Evolutionary conservation across 2,329 filamentous ascomycete genomes (phyloP), one percentile per base, ranked within the genome.

Genomic region (Fusarium algeriense): DNA sequence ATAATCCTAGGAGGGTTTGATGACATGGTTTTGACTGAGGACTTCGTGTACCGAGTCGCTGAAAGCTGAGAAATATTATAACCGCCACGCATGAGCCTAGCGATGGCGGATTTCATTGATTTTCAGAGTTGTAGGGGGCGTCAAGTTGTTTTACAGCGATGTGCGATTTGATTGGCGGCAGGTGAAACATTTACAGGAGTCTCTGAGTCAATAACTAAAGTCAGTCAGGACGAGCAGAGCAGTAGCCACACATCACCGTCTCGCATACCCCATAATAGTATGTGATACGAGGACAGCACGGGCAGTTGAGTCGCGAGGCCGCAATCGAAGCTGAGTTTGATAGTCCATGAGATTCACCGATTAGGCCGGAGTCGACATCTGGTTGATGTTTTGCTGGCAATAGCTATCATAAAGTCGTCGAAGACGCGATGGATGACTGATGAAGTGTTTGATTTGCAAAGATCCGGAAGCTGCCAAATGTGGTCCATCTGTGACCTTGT

Each of bases 401-500:
- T 63, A 77, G 76, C 76, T 80, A 80, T 78, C 76, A 81, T 78
- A 74, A 75, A 79, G 77, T 75, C 71, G 79, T 78, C 78, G 80
- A 78, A 77, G 78, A 79, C 73, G 77, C 74, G 76, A 79, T 77
- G 76, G 76, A 78, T 78, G 76, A 78, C 74, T 79, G 80, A 81
- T 77, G 78, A 79, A 80, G 77, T 78, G 76, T 79, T 80, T 81
- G 76, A 81, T 78, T 82, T 81, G 80, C 75, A 78, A 73, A 77
- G 77, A 78, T 80, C 78, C 79, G 79, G 78, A 80, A 79, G 79
- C 76, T 81, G 80, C 76, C 78, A 81, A 77, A 80, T 73, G 76
- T 76, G 77, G 78, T 76, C 78, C 79, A 78, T 79, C 76, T 74
- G 78, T 77, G 77, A 79, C 73, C 78, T 76, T 74, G 79, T 81